A percentile compares a stretch with the other conserved stretches of the same genome.
Evolutionary conservation across 139 green algal species (phyloP).

Genomic region (Haematococcus sp.): DNA sequence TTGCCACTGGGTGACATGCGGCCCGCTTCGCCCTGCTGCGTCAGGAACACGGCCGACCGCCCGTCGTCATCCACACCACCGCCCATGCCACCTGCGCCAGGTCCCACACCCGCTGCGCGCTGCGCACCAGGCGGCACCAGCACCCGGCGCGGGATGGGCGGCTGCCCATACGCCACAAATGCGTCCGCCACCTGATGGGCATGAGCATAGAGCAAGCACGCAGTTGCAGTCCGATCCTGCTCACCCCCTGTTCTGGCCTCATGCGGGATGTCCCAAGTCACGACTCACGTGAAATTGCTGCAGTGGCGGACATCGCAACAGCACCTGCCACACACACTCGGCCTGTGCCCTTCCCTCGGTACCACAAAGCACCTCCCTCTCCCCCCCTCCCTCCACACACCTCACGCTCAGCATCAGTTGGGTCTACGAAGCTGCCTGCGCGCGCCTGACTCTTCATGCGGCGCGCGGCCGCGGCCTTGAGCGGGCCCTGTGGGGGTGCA

Average conservation of each 20-base stretch:
- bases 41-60: constrained; percentile 30
- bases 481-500: constrained; percentile 10
- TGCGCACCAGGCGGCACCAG: background rate
- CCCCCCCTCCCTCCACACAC: too few relatives aligned
- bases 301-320: too few relatives aligned
- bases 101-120: background rate
- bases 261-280: too few relatives aligned
- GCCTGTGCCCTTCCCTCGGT: too few relatives aligned
- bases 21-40: constrained; percentile 12
- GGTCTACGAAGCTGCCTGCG: constrained; percentile 13
- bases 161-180: constrained; percentile 32
- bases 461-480: constrained; percentile 4
- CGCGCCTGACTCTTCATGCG: background rate
- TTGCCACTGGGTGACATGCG: too few relatives aligned
- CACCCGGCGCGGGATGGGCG: background rate
- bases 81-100: background rate
- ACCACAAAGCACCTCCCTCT: too few relatives aligned
- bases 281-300: too few relatives aligned
- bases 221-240: too few relatives aligned
- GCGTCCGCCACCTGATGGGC: constrained; percentile 24
- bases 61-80: constrained; percentile 2
- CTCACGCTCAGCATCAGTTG: background rate
- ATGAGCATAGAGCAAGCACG: too few relatives aligned
- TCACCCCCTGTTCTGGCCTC: too few relatives aligned
- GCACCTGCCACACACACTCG: too few relatives aligned